These are phyloP conservation scores for Colletotrichum paranaense DNA, from an alignment of 2,329 filamentous ascomycete species.

Conservation along the genomic window DNA sequence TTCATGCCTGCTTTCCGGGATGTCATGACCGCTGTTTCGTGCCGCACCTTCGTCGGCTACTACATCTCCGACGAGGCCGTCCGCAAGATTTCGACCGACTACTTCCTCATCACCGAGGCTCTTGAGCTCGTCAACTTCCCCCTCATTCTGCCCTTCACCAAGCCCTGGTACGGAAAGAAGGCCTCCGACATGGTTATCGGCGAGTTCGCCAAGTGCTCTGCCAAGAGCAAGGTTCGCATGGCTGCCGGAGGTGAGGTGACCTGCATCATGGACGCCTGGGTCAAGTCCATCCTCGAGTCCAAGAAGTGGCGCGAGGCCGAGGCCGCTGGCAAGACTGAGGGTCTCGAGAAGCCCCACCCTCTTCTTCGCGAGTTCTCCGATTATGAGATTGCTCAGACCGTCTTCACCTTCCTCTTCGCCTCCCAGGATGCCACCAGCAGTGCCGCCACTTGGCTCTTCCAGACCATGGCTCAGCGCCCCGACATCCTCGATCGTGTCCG, in stretches of 20 bases:
- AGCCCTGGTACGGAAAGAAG: slow-evolving; percentile 97
- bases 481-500: slow-evolving; percentile 90
- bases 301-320: slow-evolving; percentile 83
- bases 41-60: slow-evolving; percentile 96
- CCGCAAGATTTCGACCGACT: slow-evolving; percentile 95
- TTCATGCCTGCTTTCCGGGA: slow-evolving; percentile 96
- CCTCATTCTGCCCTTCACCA: slow-evolving; percentile 93
- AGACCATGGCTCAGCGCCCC: slow-evolving; percentile 92
- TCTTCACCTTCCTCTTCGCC: slow-evolving; percentile 97
- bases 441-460: slow-evolving; percentile 94
- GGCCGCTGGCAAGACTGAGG: slow-evolving; percentile 76
- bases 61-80: slow-evolving; percentile 92
- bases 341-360: slow-evolving; percentile 82
- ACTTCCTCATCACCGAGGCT: slow-evolving; percentile 95
- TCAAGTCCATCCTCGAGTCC: slow-evolving; percentile 88
- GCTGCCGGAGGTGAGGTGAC: slow-evolving; percentile 85
- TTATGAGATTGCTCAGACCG: slow-evolving; percentile 89
- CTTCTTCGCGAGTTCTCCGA: slow-evolving; percentile 89
- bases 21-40: slow-evolving; percentile 93
- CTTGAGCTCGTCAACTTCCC: slow-evolving; percentile 99
- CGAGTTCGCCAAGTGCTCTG: slow-evolving; percentile 91
- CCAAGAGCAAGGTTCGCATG: slow-evolving; percentile 94
- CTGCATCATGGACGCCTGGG: slow-evolving; percentile 97
- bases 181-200: slow-evolving; percentile 90
- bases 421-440: slow-evolving; percentile 97